Percentiles rank a stretch among this genome's conserved stretches.
Conservation (phyloP, 208 protist genomes). For the Acanthamoeba quina region DNA sequence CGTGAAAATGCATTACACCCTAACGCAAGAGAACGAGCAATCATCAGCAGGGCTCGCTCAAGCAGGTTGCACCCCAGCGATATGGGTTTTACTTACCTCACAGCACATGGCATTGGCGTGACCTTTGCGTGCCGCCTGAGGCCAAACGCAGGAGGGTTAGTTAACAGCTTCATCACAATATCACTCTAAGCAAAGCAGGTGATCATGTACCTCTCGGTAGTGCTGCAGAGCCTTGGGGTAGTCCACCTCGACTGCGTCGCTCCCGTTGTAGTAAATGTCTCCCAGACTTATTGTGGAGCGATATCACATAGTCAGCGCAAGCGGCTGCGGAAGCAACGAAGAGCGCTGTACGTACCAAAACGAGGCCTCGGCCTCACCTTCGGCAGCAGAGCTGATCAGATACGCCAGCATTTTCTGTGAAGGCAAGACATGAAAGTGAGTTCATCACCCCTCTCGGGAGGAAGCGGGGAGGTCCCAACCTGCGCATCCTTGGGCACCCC, state of each 20-base stretch:
- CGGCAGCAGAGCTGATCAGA: not conserved
- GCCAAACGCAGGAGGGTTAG: too few species aligned
- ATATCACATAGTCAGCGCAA: not conserved
- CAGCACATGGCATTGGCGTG: constrained; percentile 45
- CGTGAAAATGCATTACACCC: constrained; percentile 58
- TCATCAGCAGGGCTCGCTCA: not conserved
- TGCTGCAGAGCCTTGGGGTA: constrained; percentile 37
- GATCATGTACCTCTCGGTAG: not conserved
- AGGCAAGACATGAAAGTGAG: not conserved
- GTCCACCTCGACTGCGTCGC: constrained; percentile 8
- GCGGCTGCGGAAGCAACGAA: not conserved
- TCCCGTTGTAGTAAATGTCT: constrained; percentile 7
- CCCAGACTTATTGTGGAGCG: not conserved
- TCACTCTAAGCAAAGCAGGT: too few species aligned
- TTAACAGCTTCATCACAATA: too few species aligned
- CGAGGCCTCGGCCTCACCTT: constrained; percentile 38
- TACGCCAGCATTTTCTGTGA: constrained; percentile 29
- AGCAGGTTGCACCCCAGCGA: not conserved
- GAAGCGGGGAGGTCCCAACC: not conserved
- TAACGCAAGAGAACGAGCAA: not conserved
- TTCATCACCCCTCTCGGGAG: not conserved
- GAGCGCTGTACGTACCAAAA: not conserved
- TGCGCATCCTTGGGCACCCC: not conserved
- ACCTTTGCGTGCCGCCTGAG: constrained; percentile 11
- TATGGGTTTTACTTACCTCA: not conserved